Evolutionary conservation across 176 grass and related monocot genomes (phyloP), one percentile per base, ranked within the genome.

Genomic region (Triticum urartu): DNA sequence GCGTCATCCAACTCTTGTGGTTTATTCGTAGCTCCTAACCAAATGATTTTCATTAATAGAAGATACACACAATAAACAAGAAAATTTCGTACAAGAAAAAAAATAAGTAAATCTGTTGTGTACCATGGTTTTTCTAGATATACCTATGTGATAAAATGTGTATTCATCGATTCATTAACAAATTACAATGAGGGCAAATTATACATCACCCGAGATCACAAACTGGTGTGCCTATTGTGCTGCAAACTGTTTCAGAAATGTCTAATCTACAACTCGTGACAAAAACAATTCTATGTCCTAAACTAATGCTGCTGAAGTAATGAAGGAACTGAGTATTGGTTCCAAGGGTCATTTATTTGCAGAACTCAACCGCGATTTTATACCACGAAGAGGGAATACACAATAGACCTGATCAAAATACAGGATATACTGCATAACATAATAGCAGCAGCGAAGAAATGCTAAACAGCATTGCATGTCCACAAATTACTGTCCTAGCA

Each of bases 1-100:
- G 97, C 97, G 71, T 96, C 97, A 90, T 99, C 97, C 88, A 99
- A 81, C 45, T 99, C 97, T 84, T 99, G 97, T 73, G 97, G 97
- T 82, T 98, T 96, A 92, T 99, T 99, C 15, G 97, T 99, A 89
- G 97, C 97, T 69, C 97, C 97, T 99, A 67, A 58, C 86, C 6
- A 66, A 85, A 76, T 7, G 81, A 78, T 69, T 84, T 26, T 39
- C 47, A 87, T 83, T 75, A 89, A 89, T 54, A 81, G 30, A 84
- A 43, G 39, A 88, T 52, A 65, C 17, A 74, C 17, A 33, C 34
- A 84, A 54, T 35, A 74, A 83, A 61, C 39, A 4, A 77, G 11
- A 71, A 8, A 35, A 79, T 62, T 64, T 32, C 1, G 9, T 18
- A 68, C 14, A 64, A 17, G 28, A 62, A 68, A 73, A 25, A 15